These are phyloP conservation scores for Candolleomyces eurysporus DNA, from an alignment of 768 basidiomycete genomes.

Conservation along the genomic window DNA sequence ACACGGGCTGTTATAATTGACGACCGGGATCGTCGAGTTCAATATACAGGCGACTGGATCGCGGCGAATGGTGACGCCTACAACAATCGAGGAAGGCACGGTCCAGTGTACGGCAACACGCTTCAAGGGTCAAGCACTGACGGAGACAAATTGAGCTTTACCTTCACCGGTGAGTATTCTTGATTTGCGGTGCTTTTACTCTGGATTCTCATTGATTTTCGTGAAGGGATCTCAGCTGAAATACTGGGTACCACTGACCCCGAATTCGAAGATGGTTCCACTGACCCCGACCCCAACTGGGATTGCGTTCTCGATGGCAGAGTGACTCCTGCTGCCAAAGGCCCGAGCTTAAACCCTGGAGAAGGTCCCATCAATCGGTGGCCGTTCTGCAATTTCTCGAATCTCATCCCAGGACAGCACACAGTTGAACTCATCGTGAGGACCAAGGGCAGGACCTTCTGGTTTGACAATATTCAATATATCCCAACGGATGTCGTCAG, in stretches of 20 bases:
- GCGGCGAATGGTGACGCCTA: neutral
- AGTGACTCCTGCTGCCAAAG: neutral
- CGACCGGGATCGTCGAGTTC: conserved; percentile 5
- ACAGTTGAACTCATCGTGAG: neutral
- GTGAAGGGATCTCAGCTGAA: neutral
- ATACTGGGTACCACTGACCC: neutral
- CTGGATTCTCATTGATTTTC: neutral
- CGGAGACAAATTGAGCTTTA: neutral
- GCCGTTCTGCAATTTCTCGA: neutral
- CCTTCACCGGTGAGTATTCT: neutral
- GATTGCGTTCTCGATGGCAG: neutral
- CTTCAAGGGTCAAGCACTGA: neutral
- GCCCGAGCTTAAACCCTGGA: neutral
- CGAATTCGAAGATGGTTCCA: too few relatives aligned
- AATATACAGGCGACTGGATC: conserved; percentile 1
- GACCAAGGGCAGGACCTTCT: neutral
- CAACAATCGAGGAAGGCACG: neutral
- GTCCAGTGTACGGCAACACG: neutral
- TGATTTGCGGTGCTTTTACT: neutral
- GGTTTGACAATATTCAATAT: neutral
- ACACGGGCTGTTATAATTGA: conserved; percentile 7
- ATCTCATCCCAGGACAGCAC: neutral
- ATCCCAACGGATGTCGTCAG: neutral
- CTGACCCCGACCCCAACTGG: neutral
- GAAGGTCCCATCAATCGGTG: neutral